A percentile compares a stretch with the other conserved stretches of the same genome.
These are phyloP conservation scores for Fonsecaea pedrosoi DNA, from an alignment of 2,329 filamentous ascomycete genomes.

Conservation along the genomic window DNA sequence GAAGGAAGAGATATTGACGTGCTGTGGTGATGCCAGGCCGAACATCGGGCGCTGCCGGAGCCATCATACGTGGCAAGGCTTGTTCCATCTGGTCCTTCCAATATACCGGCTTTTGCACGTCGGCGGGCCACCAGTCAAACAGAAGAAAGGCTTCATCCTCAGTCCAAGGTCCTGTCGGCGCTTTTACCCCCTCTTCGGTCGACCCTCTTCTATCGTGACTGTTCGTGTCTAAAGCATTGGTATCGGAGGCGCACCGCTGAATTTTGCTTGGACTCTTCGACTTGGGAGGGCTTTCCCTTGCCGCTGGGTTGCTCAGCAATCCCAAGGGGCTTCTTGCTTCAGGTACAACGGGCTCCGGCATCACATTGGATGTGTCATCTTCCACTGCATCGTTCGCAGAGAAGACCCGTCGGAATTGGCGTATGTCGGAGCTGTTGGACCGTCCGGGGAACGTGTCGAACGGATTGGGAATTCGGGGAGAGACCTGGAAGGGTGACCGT, in stretches of 20 bases:
- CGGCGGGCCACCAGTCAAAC: constrained; percentile 40
- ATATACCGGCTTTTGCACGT: constrained; percentile 31
- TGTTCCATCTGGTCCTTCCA: constrained; percentile 16
- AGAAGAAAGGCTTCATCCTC: constrained; percentile 38
- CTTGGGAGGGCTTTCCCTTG: constrained; percentile 16
- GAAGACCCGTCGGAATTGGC: constrained; percentile 30
- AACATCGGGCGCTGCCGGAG: constrained; percentile 2
- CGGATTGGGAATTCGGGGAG: neutral
- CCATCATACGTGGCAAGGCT: neutral
- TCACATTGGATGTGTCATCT: constrained; percentile 7
- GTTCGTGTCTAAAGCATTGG: constrained; percentile 12
- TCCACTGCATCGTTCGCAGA: constrained; percentile 34
- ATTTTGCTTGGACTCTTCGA: constrained; percentile 25
- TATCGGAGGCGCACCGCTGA: constrained; percentile 30
- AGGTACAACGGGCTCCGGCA: neutral
- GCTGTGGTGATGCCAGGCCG: constrained; percentile 32
- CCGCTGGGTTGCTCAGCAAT: constrained; percentile 20
- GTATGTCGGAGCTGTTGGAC: neutral
- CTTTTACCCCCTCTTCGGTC: constrained; percentile 3
- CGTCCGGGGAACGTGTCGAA: neutral
- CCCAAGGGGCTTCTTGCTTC: constrained; percentile 17
- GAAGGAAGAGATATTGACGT: constrained; percentile 31
- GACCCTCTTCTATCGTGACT: neutral
- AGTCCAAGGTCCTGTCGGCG: constrained; percentile 41
- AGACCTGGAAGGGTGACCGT: neutral